Percentiles rank a stretch among this genome's conserved stretches.
Conservation (phyloP, 2,329 filamentous ascomycete genomes). For the Thielaviopsis euricoi region DNA sequence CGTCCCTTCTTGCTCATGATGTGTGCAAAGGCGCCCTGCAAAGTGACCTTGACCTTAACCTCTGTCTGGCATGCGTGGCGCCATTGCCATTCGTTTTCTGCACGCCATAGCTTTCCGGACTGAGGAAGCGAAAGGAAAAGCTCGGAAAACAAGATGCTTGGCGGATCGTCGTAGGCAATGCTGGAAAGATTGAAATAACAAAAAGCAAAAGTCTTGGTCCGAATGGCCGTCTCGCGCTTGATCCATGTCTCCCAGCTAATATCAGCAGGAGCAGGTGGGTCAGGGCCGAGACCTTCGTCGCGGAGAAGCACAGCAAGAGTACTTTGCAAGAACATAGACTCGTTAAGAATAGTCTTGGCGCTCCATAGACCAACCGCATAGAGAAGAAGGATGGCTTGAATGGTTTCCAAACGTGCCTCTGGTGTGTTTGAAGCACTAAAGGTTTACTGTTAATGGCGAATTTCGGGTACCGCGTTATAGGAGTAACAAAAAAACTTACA, state of each 20-base stretch:
- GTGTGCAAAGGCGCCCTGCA: constrained; percentile 40
- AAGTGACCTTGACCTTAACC: constrained; percentile 32
- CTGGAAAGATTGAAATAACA: constrained; percentile 48
- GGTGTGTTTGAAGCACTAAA: constrained; percentile 40
- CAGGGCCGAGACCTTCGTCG: constrained; percentile 32
- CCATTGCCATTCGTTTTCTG: constrained; percentile 42
- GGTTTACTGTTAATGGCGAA: neutral
- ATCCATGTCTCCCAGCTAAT: constrained; percentile 43
- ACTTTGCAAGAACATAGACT: constrained; percentile 42
- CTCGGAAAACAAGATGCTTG: constrained; percentile 42
- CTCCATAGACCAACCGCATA: constrained; percentile 46
- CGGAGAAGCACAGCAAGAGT: constrained; percentile 39
- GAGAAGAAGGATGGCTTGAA: constrained; percentile 44
- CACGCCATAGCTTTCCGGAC: constrained; percentile 39
- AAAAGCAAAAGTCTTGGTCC: constrained; percentile 44
- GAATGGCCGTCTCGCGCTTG: constrained; percentile 36
- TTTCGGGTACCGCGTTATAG: neutral
- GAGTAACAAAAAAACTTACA: constrained; percentile 26
- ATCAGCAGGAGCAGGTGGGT: constrained; percentile 1
- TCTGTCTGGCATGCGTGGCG: constrained; percentile 37
- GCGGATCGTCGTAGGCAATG: constrained; percentile 42
- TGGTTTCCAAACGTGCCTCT: constrained; percentile 44
- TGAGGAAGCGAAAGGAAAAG: constrained; percentile 38
- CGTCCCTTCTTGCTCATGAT: constrained; percentile 24
- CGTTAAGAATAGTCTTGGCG: constrained; percentile 41